Evolutionary conservation across 257 asterid genomes (phyloP).

Genomic region (Solanum neorickii): DNA sequence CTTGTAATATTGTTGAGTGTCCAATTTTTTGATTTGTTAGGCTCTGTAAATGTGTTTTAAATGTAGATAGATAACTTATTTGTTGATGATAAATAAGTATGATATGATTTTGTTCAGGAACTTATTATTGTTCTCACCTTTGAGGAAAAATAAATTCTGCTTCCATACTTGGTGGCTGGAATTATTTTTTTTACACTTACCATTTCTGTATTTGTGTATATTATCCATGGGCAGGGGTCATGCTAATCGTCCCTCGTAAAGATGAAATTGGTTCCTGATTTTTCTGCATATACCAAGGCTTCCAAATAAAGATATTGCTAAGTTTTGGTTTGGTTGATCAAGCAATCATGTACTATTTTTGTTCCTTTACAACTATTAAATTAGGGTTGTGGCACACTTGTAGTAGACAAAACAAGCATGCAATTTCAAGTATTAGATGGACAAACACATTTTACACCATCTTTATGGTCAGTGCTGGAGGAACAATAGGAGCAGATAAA

Average conservation of each 20-base stretch:
- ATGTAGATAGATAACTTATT: slow-evolving; percentile 47
- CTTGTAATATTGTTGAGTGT: slow-evolving; percentile 9
- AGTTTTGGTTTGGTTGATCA: background rate
- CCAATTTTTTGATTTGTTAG: slow-evolving; percentile 41
- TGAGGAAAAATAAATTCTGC: background rate
- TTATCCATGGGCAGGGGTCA: background rate
- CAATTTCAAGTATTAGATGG: background rate
- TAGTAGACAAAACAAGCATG: background rate
- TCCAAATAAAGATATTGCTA: background rate
- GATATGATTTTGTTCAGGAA: background rate
- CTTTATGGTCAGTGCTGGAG: background rate
- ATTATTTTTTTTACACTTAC: background rate
- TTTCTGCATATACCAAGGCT: background rate
- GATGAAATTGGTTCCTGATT: background rate
- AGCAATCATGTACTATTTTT: background rate
- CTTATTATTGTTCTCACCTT: background rate
- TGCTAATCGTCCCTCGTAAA: background rate
- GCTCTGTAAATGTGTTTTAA: slow-evolving; percentile 44
- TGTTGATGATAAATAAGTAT: slow-evolving; percentile 5
- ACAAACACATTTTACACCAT: background rate
- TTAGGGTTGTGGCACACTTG: background rate
- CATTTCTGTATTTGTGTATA: background rate
- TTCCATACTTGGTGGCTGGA: background rate
- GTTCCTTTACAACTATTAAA: background rate
- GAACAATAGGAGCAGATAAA: background rate